Evolutionary conservation across 2,329 filamentous ascomycete genomes (phyloP), one percentile per base, ranked within the genome.

Genomic region (Fusarium scirpi): DNA sequence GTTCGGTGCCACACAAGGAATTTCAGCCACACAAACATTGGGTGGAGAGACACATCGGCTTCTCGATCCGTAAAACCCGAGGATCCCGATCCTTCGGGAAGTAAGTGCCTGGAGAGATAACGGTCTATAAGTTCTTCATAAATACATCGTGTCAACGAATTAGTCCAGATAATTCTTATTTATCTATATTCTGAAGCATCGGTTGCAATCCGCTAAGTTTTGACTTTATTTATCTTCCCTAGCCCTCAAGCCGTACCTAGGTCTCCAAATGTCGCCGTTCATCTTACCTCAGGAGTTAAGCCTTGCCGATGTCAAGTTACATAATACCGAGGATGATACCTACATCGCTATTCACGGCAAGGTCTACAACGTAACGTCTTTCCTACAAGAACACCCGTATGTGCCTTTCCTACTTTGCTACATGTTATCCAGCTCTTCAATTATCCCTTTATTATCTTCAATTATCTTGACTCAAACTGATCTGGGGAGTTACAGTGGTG

Each of bases 101-200:
- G 34, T n/a, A n/a, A 7, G n/a, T 30, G 29, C 6, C 12, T 30
- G 29, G 5, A n/a, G 10, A 1, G 18, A 12, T 0, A n/a, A 38
- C 18, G 1, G 34, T 6, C 0, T n/a, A n/a, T 24, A 24, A 24
- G 24, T 24, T 24, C 24, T 24, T 24, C 6, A 38, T 38, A 38
- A 38, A n/a, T n/a, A 38, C 7, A 32, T 32, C 32, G 6, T n/a
- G 9, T 38, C 18, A 1, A 38, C 1, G 16, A 38, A 6, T 11
- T 4, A 2, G 0, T 38, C 11, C 10, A 22, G n/a, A 7, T 15
- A 6, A 15, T 8, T 1, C 1, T 2, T 22, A 5, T 22, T 44
- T 6, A 24, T 44, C 20, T 15, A 3, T 16, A 22, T 3, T 24
- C 12, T 44, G 4, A 0, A 24, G 4, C 9, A 10, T 24, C 8